These are phyloP conservation scores for Turnera subulata DNA, from an alignment of 345 rosid genomes.

Conservation along the genomic window DNA sequence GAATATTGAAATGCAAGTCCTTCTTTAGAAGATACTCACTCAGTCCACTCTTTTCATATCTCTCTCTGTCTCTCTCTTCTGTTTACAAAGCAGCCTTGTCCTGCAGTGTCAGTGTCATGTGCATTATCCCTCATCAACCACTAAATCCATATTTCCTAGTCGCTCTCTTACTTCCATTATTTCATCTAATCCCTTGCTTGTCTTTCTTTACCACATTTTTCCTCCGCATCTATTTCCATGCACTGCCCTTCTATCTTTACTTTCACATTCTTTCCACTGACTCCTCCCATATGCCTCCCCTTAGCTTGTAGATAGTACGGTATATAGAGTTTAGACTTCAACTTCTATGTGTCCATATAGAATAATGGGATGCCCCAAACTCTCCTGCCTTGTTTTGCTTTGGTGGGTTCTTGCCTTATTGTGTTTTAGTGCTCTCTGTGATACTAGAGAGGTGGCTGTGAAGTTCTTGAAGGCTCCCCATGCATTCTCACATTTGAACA, in stretches of 20 bases:
- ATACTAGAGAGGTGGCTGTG: constrained; percentile 38
- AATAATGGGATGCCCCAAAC: constrained; percentile 41
- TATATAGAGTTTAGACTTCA: constrained; percentile 5
- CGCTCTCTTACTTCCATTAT: constrained; percentile 12
- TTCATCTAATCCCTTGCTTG: constrained; percentile 7
- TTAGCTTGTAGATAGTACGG: constrained; percentile 16
- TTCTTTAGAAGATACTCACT: neutral
- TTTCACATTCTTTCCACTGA: neutral
- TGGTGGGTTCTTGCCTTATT: constrained; percentile 33
- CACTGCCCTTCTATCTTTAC: constrained; percentile 8
- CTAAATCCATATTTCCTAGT: constrained; percentile 12
- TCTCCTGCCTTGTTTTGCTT: constrained; percentile 35
- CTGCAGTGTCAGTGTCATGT: constrained; percentile 35
- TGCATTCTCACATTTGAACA: constrained; percentile 46
- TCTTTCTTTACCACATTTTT: constrained; percentile 11
- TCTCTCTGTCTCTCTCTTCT: constrained; percentile 32
- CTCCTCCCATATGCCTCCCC: constrained; percentile 11
- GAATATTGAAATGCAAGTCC: neutral
- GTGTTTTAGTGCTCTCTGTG: constrained; percentile 31
- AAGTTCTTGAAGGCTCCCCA: constrained; percentile 68
- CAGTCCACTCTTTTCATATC: constrained; percentile 13
- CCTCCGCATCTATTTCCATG: constrained; percentile 8
- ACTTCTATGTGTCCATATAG: constrained; percentile 9
- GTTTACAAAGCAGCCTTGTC: constrained; percentile 18
- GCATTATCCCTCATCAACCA: constrained; percentile 34